phyloP scores from a whole-genome alignment of 139 green algal genomes.

The Nannochloris sp. region DNA sequence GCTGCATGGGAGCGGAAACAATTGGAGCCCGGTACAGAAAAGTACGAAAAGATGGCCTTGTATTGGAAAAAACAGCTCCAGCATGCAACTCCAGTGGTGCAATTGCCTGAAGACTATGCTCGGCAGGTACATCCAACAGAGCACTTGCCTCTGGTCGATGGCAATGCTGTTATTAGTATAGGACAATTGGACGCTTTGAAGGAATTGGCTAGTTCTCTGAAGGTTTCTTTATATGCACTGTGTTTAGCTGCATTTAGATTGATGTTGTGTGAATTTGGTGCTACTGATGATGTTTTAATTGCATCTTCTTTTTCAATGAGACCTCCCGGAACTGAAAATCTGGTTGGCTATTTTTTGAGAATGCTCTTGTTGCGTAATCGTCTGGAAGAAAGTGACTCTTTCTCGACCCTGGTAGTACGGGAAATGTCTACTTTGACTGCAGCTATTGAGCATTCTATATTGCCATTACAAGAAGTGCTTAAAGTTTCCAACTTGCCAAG shows the following conservation, averaged over 20 bases:
- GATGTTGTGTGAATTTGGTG: not conserved
- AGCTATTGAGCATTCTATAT: not conserved
- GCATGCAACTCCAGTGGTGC: not conserved
- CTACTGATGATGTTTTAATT: not conserved
- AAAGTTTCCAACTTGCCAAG: not conserved
- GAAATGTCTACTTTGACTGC: not conserved
- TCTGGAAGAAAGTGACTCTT: not conserved
- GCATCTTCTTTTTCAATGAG: not conserved
- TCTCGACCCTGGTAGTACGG: not conserved
- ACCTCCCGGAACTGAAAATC: not conserved
- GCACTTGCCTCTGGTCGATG: no score
- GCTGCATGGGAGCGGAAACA: conserved; percentile 1
- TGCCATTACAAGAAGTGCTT: not conserved
- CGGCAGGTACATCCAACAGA: not conserved
- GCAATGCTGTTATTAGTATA: no score
- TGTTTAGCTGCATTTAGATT: conserved; percentile 3
- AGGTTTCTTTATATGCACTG: not conserved
- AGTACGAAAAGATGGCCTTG: no score
- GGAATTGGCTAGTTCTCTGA: not conserved
- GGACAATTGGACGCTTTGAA: no score
- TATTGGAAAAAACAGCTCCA: no score
- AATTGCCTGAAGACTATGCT: not conserved
- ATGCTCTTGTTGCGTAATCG: not conserved
- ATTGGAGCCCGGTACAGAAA: no score
- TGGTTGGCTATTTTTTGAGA: conserved; percentile 10